A percentile compares a stretch with the other conserved stretches of the same genome.
Evolutionary conservation across 805 yeast genomes (phyloP).

Genomic region (Hanseniaspora occidentalis): DNA sequence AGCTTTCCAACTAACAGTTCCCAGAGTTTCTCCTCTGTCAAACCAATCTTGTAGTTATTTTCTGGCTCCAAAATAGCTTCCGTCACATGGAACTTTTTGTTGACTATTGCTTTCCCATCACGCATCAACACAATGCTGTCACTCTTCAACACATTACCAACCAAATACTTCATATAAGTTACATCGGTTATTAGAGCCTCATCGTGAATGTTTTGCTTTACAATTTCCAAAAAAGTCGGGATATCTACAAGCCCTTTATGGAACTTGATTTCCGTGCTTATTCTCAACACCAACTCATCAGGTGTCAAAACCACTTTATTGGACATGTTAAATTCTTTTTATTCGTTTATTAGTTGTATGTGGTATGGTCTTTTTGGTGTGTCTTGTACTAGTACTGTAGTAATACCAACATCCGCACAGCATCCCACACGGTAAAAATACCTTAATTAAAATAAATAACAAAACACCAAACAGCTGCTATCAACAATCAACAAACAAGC

Average conservation of each 20-base stretch:
- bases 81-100: neutral
- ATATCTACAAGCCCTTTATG: constrained; percentile 19
- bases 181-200: constrained; percentile 1
- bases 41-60: constrained; percentile 18
- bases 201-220: constrained; percentile 6
- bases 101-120: neutral
- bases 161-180: constrained; percentile 1
- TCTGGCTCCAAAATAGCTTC: neutral
- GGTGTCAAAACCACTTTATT: constrained; percentile 17
- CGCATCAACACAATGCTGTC: neutral
- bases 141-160: neutral
- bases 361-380: neutral
- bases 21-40: constrained; percentile 47
- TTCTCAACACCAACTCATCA: constrained; percentile 19
- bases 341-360: neutral
- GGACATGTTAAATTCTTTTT: neutral
- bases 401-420: too few species aligned
- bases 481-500: too few species aligned
- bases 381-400: neutral
- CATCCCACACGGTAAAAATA: too few species aligned
- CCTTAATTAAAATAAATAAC: too few species aligned
- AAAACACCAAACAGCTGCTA: too few species aligned
- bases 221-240: constrained; percentile 4
- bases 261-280: constrained; percentile 21
- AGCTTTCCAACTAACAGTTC: constrained; percentile 43